Conservation (phyloP, 176 grass and related monocot genomes). For the Tillandsia leiboldiana region DNA sequence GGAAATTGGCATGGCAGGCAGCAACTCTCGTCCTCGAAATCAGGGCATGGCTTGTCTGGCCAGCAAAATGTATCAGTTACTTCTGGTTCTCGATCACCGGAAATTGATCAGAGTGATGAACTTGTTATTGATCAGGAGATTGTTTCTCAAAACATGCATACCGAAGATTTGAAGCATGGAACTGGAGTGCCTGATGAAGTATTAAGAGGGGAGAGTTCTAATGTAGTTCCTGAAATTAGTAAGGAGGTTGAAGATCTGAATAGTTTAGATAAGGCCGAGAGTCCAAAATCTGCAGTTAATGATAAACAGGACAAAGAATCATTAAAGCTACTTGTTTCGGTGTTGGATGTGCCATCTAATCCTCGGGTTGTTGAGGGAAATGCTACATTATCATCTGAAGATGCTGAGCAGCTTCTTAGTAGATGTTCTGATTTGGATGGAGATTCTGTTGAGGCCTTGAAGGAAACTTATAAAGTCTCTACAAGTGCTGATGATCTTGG, state of each 20-base stretch:
- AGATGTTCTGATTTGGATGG: constrained; percentile 29
- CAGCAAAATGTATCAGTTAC: constrained; percentile 4
- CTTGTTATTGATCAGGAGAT: constrained; percentile 12
- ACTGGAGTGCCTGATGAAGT: constrained; percentile 18
- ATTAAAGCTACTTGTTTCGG: constrained; percentile 12
- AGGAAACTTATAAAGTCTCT: constrained; percentile 11
- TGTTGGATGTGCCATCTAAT: constrained; percentile 22
- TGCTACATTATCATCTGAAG: constrained; percentile 4
- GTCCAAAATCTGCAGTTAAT: constrained; percentile 27
- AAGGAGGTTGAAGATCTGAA: constrained; percentile 31
- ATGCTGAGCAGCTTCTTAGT: constrained; percentile 37
- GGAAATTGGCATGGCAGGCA: constrained; percentile 27
- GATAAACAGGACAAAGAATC: constrained; percentile 14
- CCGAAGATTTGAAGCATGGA: constrained; percentile 13
- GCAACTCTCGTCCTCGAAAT: constrained; percentile 22
- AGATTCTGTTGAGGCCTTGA: constrained; percentile 15
- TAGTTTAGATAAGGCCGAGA: not conserved
- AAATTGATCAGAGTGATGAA: constrained; percentile 20
- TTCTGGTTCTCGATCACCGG: constrained; percentile 4
- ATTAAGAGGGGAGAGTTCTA: constrained; percentile 18
- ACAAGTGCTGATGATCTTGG: constrained; percentile 17
- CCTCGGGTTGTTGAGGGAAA: not conserved
- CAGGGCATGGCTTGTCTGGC: constrained; percentile 5
- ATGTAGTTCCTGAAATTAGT: constrained; percentile 22
- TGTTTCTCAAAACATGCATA: constrained; percentile 9